phyloP scores from a whole-genome alignment of 2,329 filamentous ascomycete species.

The Colletotrichum nymphaeae region DNA sequence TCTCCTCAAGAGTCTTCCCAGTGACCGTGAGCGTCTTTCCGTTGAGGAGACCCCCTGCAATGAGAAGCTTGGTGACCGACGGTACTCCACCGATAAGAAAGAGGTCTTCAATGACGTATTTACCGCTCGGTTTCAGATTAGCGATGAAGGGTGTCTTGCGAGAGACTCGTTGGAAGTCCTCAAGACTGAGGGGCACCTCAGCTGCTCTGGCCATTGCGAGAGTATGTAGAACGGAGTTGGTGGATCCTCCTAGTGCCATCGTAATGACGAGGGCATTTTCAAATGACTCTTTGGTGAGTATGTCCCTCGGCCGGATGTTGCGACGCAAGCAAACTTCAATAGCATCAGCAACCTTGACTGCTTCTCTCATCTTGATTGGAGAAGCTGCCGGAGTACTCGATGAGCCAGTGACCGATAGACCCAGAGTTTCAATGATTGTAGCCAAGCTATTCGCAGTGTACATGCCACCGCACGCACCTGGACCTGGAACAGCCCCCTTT shows the following conservation, averaged over 20 bases:
- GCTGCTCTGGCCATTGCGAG: constrained; percentile 91
- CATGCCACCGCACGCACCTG: constrained; percentile 85
- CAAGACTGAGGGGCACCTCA: constrained; percentile 79
- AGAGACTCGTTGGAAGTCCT: constrained; percentile 85
- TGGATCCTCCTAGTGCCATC: constrained; percentile 91
- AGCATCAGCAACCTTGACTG: constrained; percentile 81
- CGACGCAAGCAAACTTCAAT: constrained; percentile 84
- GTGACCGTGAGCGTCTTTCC: constrained; percentile 85
- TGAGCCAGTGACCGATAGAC: constrained; percentile 83
- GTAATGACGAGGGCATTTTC: constrained; percentile 92
- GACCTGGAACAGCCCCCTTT: constrained; percentile 74
- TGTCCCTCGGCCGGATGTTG: constrained; percentile 83
- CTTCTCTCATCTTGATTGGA: constrained; percentile 88
- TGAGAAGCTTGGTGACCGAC: constrained; percentile 85
- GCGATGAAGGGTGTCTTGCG: constrained; percentile 89
- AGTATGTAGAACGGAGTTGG: constrained; percentile 89
- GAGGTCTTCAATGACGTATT: constrained; percentile 89
- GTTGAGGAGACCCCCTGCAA: constrained; percentile 80
- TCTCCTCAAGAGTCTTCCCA: constrained; percentile 84
- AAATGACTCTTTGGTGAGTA: constrained; percentile 83
- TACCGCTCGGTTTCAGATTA: constrained; percentile 84
- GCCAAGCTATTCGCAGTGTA: constrained; percentile 97
- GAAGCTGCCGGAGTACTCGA: constrained; percentile 85
- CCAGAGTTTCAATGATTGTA: constrained; percentile 90
- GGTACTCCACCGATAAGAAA: constrained; percentile 88